Evolutionary conservation across 768 basidiomycete species (phyloP).

Genomic region (Suillus hirtellus): DNA sequence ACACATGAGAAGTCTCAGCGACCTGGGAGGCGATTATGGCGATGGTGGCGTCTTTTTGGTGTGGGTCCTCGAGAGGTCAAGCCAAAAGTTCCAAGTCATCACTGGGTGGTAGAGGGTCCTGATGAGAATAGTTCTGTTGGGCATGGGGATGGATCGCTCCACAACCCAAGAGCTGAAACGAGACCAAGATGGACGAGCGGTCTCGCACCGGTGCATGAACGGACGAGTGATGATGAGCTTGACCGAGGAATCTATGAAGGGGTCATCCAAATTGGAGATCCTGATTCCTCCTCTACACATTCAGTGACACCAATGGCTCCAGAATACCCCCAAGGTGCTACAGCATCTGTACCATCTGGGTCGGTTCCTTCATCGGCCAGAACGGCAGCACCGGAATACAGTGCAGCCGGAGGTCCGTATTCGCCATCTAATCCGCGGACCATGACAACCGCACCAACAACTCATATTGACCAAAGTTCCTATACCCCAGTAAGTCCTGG

Average conservation of each 20-base stretch:
- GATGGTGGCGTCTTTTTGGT: slow-evolving; percentile 29
- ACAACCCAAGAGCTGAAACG: slow-evolving; percentile 12
- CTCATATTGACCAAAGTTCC: neutral
- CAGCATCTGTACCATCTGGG: neutral
- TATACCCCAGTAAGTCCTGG: slow-evolving; percentile 3
- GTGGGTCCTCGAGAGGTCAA: slow-evolving; percentile 28
- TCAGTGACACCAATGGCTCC: slow-evolving; percentile 17
- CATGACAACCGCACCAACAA: slow-evolving; percentile 2
- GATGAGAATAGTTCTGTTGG: slow-evolving; percentile 24
- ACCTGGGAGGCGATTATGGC: slow-evolving; percentile 10
- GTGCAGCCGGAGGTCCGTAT: neutral
- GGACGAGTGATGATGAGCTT: slow-evolving; percentile 10
- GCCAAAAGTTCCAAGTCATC: slow-evolving; percentile 20
- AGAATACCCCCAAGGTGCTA: neutral
- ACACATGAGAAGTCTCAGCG: slow-evolving; percentile 8
- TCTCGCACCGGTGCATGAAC: slow-evolving; percentile 18
- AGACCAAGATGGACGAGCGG: slow-evolving; percentile 1
- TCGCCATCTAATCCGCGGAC: neutral
- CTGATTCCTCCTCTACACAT: slow-evolving; percentile 16
- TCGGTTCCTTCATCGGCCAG: slow-evolving; percentile 1
- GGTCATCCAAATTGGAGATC: slow-evolving; percentile 25
- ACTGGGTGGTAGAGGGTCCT: slow-evolving; percentile 29
- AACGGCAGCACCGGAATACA: slow-evolving; percentile 12
- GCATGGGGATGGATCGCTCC: slow-evolving; percentile 18
- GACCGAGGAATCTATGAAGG: slow-evolving; percentile 4